phyloP scores from a whole-genome alignment of 371 early-diverging fungal genomes.

The Mucor velutinosus region DNA sequence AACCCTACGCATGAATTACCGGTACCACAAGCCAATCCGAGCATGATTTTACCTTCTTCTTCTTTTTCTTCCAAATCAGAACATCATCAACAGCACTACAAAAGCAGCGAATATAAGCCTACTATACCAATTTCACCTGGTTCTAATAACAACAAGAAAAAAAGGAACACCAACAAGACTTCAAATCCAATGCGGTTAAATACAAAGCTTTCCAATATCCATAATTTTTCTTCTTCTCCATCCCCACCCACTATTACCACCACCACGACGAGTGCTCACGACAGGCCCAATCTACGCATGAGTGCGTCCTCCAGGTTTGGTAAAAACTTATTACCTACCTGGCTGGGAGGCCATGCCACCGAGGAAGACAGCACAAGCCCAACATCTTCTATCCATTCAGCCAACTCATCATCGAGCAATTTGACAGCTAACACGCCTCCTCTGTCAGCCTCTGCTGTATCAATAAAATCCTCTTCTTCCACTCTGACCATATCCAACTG shows the following conservation, averaged over 20 bases:
- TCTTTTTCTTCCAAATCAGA: conserved; percentile 7
- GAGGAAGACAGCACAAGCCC: conserved; percentile 4
- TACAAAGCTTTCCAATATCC: conserved; percentile 1
- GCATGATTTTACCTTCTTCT: neutral
- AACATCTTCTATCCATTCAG: conserved; percentile 5
- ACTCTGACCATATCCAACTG: neutral
- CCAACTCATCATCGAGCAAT: neutral
- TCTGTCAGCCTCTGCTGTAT: neutral
- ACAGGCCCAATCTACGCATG: conserved; percentile 27
- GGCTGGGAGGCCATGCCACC: conserved; percentile 38
- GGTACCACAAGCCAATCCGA: neutral
- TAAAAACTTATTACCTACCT: conserved; percentile 40
- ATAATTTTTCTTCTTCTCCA: conserved; percentile 7
- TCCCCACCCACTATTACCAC: neutral
- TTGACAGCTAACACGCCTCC: neutral
- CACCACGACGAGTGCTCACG: conserved; percentile 13
- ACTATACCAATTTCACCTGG: conserved; percentile 6
- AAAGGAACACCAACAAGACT: neutral
- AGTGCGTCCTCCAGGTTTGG: conserved; percentile 45
- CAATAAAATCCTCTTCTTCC: neutral
- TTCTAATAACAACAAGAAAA: conserved; percentile 15
- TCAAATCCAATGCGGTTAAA: conserved; percentile 11
- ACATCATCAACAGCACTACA: neutral
- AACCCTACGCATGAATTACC: neutral
- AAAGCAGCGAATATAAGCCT: too few relatives aligned